Conservation (phyloP, 140 eudicot genomes). For the Flaveria floridana region DNA sequence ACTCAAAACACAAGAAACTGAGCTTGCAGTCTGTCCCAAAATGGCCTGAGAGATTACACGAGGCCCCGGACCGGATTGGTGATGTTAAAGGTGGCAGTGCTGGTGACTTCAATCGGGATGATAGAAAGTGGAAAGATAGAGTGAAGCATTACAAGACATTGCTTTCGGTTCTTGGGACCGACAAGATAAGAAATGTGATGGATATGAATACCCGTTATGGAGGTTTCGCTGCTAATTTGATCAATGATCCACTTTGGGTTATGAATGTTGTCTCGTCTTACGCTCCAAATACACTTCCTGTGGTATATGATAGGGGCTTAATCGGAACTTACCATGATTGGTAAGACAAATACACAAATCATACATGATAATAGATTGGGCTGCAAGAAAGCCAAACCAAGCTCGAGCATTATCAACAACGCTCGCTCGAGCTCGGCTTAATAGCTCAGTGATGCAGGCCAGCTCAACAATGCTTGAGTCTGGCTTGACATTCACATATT, state of each 20-base stretch:
- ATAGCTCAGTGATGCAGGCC: background rate
- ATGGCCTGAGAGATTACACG: slow-evolving; percentile 77
- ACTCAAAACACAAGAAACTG: slow-evolving; percentile 46
- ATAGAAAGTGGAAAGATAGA: slow-evolving; percentile 61
- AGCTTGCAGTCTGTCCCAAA: slow-evolving; percentile 50
- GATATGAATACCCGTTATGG: slow-evolving; percentile 89
- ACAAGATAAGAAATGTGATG: slow-evolving; percentile 80
- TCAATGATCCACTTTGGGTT: slow-evolving; percentile 85
- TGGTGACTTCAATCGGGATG: slow-evolving; percentile 63
- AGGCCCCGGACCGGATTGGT: slow-evolving; percentile 64
- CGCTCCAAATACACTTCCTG: slow-evolving; percentile 72
- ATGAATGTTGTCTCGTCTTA: slow-evolving; percentile 95
- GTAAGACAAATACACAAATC: slow-evolving; percentile 36
- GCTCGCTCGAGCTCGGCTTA: background rate
- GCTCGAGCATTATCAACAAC: background rate
- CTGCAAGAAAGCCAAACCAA: background rate
- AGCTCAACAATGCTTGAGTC: background rate
- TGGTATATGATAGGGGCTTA: slow-evolving; percentile 84
- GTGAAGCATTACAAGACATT: slow-evolving; percentile 68
- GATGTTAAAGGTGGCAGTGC: slow-evolving; percentile 72
- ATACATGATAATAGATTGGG: background rate
- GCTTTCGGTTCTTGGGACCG: slow-evolving; percentile 73
- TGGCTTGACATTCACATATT: background rate
- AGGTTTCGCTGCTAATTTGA: slow-evolving; percentile 81
- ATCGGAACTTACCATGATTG: slow-evolving; percentile 90